Base-by-base conservation (phyloP, 192 early-diverging fungal species). In the Coemansia sp. region DNA sequence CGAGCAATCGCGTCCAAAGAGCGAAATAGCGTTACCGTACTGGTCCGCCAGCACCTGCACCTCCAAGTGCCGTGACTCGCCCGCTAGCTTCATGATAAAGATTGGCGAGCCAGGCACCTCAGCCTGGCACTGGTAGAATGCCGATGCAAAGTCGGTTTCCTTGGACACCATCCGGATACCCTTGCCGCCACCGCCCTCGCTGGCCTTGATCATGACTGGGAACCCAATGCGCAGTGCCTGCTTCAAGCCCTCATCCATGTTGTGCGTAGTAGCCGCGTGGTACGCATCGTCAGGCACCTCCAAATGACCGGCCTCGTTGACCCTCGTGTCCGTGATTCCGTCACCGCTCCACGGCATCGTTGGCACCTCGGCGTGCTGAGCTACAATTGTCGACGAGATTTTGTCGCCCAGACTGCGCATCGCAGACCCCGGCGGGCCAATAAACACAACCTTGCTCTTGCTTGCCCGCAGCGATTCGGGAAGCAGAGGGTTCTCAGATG, bases 341-440 rank as follows among this genome's bases (percentile, higher is more conserved):
- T 87, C 84, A 61, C 97, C 97, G 73, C 87, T 90, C 97, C 97
- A 99, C 50, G 87, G 87, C 85, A 97, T 93, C 43, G 94, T 97
- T 50, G 97, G 97, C 26, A 99, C 94, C 45, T 97, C 75, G 39
- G 97, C 97, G 61, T 89, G 90, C 83, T 99, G 97, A 19, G 97
- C 97, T 23, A 99, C 97, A 65, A 99, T 97, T 5, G 97, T 98
- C 25, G 97, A 99, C 14, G 97, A 96, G 69, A 99, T 99, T 78
- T 99, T 99, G 82, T 99, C 97, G 63, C 97, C 97, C 35, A 99
- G 83, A n/a, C 94, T 90, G 50, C 97, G 89, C 97, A 99, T 99
- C 38, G 97, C 94, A 11, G 90, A 91, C 6, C 93, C 88, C 2
- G 97, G 95, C 26, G 97, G 97, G 62, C 97, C 97, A 62, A 99